Evolutionary conservation across 1,284 basidiomycete species (phyloP), one percentile per base, ranked within the genome.

Genomic region (Ceratobasidium sp.): DNA sequence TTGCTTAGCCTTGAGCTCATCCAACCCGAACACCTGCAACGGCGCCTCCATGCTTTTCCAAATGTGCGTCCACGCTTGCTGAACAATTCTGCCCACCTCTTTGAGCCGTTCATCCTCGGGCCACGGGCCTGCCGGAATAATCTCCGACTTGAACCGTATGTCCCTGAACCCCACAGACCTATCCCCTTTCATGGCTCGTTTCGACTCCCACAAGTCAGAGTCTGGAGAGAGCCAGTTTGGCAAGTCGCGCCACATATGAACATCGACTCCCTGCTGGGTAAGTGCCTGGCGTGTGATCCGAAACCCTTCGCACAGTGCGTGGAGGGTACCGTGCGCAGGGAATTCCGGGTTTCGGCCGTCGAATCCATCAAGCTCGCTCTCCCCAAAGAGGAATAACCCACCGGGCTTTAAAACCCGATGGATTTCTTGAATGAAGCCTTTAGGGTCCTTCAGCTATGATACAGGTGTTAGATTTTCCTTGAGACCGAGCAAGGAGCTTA

Each of bases 161-260:
- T 41, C 27, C 14, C 41, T 39, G 31, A 72, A 72, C 19, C 69
- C 66, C 6, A 49, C 39, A 14, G 16, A 8, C n/a, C 34, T 39
- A 22, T 46, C 29, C 34, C 56, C 41, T 34, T 72, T 46, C 19
- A 3, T 16, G 16, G 29, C 9, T 37, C 24, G 9, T 49, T 31
- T 43, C 19, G 41, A 27, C 14, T 4, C 22, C 66, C 66, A 69
- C 41, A 69, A 29, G 5, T 69, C 66, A 19, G 53, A 69, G 14
- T 69, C 27, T 16, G 53, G 66, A 31, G 51, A 41, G 37, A 69
- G 39, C 66, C 66, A 58, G 11, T 24, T 27, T 13, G 66, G 66
- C 54, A 69, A 58, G 39, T 69, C 53, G 29, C 54, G 51, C 53
- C 66, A 69, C 66, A 69, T 69, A 37, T 56, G 37, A 43, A 69